These are phyloP conservation scores for Metschnikowia rubicola DNA, from an alignment of 805 yeast species.

Conservation along the genomic window DNA sequence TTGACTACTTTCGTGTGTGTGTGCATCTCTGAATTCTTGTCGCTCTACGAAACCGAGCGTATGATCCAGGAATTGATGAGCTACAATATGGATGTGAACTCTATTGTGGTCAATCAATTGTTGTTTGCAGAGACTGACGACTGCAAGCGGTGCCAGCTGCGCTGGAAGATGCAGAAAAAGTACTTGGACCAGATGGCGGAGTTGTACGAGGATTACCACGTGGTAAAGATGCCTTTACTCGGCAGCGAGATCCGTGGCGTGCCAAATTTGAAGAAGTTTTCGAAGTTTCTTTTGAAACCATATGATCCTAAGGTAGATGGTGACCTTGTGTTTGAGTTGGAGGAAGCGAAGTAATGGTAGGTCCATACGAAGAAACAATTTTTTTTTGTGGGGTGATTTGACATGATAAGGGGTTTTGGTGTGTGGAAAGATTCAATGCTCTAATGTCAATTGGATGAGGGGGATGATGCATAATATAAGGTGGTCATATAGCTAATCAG, in stretches of 20 bases:
- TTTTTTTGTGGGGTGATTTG: too few relatives aligned
- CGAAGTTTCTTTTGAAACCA: conserved; percentile 74
- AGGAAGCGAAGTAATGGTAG: conserved; percentile 37
- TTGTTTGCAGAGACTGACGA: conserved; percentile 79
- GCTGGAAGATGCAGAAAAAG: conserved; percentile 95
- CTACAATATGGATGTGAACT: conserved; percentile 93
- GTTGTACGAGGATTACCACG: conserved; percentile 93
- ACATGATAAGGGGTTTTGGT: too few relatives aligned
- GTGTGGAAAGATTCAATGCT: too few relatives aligned
- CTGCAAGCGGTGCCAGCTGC: conserved; percentile 87
- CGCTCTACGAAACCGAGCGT: conserved; percentile 95
- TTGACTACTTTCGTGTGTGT: conserved; percentile 94
- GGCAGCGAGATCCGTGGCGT: conserved; percentile 95
- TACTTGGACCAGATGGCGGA: conserved; percentile 94
- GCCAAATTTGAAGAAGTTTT: conserved; percentile 77
- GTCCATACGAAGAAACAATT: too few relatives aligned
- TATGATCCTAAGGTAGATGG: conserved; percentile 67
- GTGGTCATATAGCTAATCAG: too few relatives aligned
- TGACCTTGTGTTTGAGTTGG: conserved; percentile 50
- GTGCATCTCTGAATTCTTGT: conserved; percentile 94
- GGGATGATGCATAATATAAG: too few relatives aligned
- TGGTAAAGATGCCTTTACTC: conserved; percentile 91
- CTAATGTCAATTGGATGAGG: too few relatives aligned
- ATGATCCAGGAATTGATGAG: conserved; percentile 94
- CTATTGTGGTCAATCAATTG: conserved; percentile 92